phyloP scores from a whole-genome alignment of 805 yeast species.

The Schizosaccharomyces japonicus region DNA sequence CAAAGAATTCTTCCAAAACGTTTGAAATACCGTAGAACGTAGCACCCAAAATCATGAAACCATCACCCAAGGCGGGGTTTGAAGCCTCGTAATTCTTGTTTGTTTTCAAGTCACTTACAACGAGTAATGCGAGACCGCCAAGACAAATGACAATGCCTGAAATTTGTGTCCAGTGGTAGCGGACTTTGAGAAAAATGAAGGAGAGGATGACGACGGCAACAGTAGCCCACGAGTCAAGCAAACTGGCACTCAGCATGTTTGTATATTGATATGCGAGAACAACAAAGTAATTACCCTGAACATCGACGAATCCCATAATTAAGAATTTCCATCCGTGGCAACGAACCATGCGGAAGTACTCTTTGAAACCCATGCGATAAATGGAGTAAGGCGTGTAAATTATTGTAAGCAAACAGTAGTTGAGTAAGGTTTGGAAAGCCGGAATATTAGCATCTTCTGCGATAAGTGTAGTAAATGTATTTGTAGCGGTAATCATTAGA shows the following conservation, averaged over 20 bases:
- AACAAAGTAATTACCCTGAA: conserved; percentile 24
- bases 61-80: conserved; percentile 22
- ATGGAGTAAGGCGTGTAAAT: conserved; percentile 20
- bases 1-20: conserved; percentile 22
- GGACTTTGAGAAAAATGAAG: conserved; percentile 20
- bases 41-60: conserved; percentile 23
- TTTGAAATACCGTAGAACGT: conserved; percentile 24
- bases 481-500: conserved; percentile 21
- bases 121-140: conserved; percentile 22
- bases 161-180: conserved; percentile 24
- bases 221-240: conserved; percentile 24
- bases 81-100: conserved; percentile 21
- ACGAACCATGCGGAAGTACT: conserved; percentile 15
- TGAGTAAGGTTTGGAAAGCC: conserved; percentile 23
- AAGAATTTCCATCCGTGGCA: conserved; percentile 23
- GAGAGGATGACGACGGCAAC: conserved; percentile 22
- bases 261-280: conserved; percentile 24
- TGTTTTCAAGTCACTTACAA: conserved; percentile 20
- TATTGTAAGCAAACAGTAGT: conserved; percentile 18
- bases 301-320: conserved; percentile 22
- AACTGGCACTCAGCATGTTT: conserved; percentile 21
- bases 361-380: conserved; percentile 19
- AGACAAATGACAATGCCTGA: conserved; percentile 20
- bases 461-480: conserved; percentile 21
- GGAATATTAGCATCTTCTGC: conserved; percentile 20